Percentiles rank a stretch among this genome's conserved stretches.
These are phyloP conservation scores for Gelatoporia subvermispora DNA, from an alignment of 768 basidiomycete genomes.

Conservation along the genomic window DNA sequence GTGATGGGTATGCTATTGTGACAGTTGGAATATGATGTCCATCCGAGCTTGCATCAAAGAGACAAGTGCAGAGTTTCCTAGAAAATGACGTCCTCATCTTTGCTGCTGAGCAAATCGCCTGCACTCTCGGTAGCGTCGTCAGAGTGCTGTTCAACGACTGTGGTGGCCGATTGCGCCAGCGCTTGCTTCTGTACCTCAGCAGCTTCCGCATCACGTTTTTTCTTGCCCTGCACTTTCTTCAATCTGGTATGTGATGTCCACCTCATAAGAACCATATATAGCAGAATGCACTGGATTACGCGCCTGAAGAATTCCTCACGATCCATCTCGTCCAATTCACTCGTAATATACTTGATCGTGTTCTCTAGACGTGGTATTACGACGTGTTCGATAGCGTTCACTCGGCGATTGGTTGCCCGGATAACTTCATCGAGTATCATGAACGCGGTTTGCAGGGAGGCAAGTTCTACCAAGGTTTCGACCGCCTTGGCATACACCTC, in stretches of 20 bases:
- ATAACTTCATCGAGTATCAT: conserved; percentile 99
- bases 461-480: conserved; percentile 94
- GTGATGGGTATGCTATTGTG: conserved; percentile 12
- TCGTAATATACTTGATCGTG: conserved; percentile 96
- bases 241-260: conserved; percentile 42
- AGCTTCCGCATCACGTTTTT: conserved; percentile 68
- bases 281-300: conserved; percentile 14
- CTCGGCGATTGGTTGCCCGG: conserved; percentile 96
- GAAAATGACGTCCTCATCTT: conserved; percentile 94
- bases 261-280: background rate
- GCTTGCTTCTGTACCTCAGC: conserved; percentile 20
- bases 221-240: conserved; percentile 97
- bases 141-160: background rate
- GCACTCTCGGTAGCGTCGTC: conserved; percentile 30
- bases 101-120: conserved; percentile 72
- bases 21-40: background rate
- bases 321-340: conserved; percentile 98
- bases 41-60: background rate
- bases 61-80: conserved; percentile 29
- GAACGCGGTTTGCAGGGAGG: conserved; percentile 95
- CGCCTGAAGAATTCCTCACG: conserved; percentile 91
- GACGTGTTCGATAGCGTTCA: conserved; percentile 98
- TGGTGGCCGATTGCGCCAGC: conserved; percentile 4
- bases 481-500: conserved; percentile 98
- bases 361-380: conserved; percentile 94